Conservation (phyloP, 2,329 filamentous ascomycete species). For the Fusarium abutilonis region DNA sequence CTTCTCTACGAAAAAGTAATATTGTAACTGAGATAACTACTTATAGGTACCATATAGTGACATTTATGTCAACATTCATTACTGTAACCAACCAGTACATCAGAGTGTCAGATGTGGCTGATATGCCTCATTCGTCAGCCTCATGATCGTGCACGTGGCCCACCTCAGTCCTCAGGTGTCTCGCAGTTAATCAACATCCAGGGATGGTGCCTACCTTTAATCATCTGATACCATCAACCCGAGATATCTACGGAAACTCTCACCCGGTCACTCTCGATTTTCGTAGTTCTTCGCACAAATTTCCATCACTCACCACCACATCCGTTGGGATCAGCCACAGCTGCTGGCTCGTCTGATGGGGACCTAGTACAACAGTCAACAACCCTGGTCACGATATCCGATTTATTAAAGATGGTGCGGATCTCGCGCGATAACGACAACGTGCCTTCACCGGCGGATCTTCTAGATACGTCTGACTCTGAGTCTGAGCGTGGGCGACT, state of each 20-base stretch:
- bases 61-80: background rate
- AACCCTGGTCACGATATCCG: constrained; percentile 29
- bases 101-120: constrained; percentile 7
- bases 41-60: background rate
- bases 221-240: constrained; percentile 1
- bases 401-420: constrained; percentile 30
- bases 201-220: constrained; percentile 15
- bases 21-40: too few relatives aligned
- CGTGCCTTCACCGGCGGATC: constrained; percentile 22
- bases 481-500: constrained; percentile 28
- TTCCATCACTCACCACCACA: background rate
- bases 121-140: constrained; percentile 22
- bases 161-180: constrained; percentile 21
- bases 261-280: background rate
- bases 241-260: constrained; percentile 2
- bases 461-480: constrained; percentile 19
- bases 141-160: constrained; percentile 32
- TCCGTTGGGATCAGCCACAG: background rate
- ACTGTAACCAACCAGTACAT: background rate
- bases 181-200: constrained; percentile 24
- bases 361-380: constrained; percentile 1
- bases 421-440: constrained; percentile 29
- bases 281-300: background rate
- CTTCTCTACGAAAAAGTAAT: background rate
- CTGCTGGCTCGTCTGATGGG: constrained; percentile 14